Base-by-base conservation (phyloP, 2,329 filamentous ascomycete species). In the Nannizzia gypsea region DNA sequence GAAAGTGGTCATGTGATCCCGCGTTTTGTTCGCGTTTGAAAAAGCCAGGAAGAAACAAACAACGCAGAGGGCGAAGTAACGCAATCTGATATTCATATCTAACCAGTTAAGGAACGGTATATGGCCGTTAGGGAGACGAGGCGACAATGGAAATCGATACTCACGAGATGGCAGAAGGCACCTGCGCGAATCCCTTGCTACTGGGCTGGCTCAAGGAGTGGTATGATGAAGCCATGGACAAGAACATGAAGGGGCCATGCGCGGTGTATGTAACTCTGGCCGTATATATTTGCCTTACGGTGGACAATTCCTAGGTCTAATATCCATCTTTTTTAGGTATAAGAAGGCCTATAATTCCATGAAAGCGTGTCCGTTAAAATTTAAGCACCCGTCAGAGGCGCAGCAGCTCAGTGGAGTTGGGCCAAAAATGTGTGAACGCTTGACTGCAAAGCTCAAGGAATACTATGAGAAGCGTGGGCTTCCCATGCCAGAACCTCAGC, bases 181-280 rank as follows among this genome's bases (percentile, higher is more conserved):
- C 68, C 13, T 85, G 82, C 64, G 80, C 83, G 15, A 93, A 93
- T 66, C 84, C 88, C 3, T 77, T 89, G 44, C 78, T 90, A 6
- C 78, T 91, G 9, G 74, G 76, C 64, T 91, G 87, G 84, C 83
- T 91, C 57, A 85, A 88, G 67, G 87, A 90, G 75, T 90, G 86
- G 86, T 80, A 87, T 56, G 86, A 90, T 50, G 70, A 81, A 44
- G 88, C 87, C 11, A 79, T 81, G 56, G 83, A 89, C 65, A 81
- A 81, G 52, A 89, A 86, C 68, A 82, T 83, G 17, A 90, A 89
- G 69, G 86, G 86, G 22, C 74, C 84, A 24, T 82, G 80, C 55
- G 74, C 77, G 76, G 59, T 44, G 71, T 68, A 58, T 20, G 42
- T 24, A n/a, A 15, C 15, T 44, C 6, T 46, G 42, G 20, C 42